Evolutionary conservation across 495 filamentous ascomycete species (phyloP), one percentile per base, ranked within the genome.

Genomic region (Aspergillus ostianus): DNA sequence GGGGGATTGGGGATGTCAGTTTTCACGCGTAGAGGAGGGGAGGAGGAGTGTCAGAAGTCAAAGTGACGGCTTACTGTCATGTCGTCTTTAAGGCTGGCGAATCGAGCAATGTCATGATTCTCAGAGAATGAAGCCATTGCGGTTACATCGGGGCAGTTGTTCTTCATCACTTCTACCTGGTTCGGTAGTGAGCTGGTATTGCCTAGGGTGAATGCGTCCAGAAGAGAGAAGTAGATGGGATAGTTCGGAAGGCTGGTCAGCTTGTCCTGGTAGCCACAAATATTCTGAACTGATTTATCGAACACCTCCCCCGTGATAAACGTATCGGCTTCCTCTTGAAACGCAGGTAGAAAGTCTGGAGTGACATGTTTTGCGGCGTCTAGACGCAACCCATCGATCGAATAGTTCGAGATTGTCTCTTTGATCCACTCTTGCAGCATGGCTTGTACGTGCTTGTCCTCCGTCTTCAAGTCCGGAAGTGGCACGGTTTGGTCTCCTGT

Each of bases 311-410:
- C 88, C 4, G 85, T 78, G 26, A 82, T 74, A 74, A 86, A 90
- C 13, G 85, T 80, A 21, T 81, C 85, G 6, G 84, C 81, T 26
- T 83, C 81, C 12, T 69, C 54, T 13, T 69, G 66, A 65, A 92
- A 92, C 4, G 66, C 74, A 0, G 79, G 65, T 70, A 85, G 88
- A 70, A 90, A 93, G 13, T 72, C 74, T n/a, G 82, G 80, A 57
- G 84, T 80, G 47, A 90, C 82, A 61, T 93, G 85, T 65, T 89
- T 90, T 18, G 83, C 86, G 13, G 87, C 89, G 64, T 93, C 91
- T 32, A 93, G 78, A 44, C 91, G 84, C 27, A 95, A 77, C 0
- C 88, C 90, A 65, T 95, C 91, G 61, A 94, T 86, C 23, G 77
- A 80, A 68, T 92, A 94, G 18, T 84, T 86, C 0, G 76, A 66